A percentile compares a stretch with the other conserved stretches of the same genome.
Conservation (phyloP, 768 basidiomycete species). For the Mycena capillaripes region DNA sequence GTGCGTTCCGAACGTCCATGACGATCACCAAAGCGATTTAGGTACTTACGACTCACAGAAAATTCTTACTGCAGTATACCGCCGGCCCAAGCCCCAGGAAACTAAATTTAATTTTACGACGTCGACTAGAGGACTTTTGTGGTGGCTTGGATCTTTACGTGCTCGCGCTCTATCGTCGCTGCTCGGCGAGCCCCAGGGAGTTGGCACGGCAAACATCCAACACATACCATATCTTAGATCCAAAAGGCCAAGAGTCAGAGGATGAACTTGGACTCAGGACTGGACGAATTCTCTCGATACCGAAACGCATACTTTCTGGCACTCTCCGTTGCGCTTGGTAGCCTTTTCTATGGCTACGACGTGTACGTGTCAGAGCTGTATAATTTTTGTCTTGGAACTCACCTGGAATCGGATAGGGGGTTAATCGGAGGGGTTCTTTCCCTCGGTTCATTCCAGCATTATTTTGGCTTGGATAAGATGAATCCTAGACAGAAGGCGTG, state of each 20-base stretch:
- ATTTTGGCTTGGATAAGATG: conserved; percentile 61
- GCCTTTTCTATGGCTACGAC: conserved; percentile 66
- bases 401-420: conserved; percentile 43
- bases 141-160: no score
- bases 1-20: not conserved
- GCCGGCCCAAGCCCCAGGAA: no score
- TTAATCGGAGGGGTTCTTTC: conserved; percentile 65
- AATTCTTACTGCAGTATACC: no score
- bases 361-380: conserved; percentile 41
- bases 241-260: not conserved
- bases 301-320: conserved; percentile 63
- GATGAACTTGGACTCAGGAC: conserved; percentile 44
- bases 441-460: conserved; percentile 59
- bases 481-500: conserved; percentile 53
- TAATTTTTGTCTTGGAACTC: conserved; percentile 23
- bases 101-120: no score
- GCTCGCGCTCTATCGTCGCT: no score
- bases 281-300: conserved; percentile 46
- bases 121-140: no score
- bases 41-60: no score
- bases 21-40: no score
- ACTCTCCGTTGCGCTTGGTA: conserved; percentile 60
- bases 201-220: not conserved
- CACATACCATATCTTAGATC: no score
- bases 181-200: not conserved